Conservation (phyloP, 2,329 filamentous ascomycete genomes). For the Periconia macrospinosa region DNA sequence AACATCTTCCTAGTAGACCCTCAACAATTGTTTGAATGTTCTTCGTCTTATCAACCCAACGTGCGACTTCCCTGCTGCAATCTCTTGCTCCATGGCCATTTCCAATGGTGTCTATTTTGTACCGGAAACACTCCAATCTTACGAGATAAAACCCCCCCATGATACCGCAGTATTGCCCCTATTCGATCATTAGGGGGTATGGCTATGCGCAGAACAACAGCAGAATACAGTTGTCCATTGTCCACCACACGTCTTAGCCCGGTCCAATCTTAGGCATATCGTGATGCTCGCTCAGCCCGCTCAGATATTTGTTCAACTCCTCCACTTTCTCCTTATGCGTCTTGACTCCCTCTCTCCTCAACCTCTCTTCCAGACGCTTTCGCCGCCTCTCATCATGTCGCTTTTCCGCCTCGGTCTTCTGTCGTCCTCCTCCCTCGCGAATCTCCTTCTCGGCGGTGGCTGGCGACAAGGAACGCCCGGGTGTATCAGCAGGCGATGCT, state of each 20-base stretch:
- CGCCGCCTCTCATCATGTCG: constrained; percentile 78
- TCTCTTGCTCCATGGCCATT: neutral
- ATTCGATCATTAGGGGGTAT: too few relatives aligned
- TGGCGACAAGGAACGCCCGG: constrained; percentile 38
- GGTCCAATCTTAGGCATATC: constrained; percentile 73
- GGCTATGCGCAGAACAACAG: neutral
- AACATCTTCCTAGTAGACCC: too few relatives aligned
- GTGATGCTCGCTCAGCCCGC: constrained; percentile 91
- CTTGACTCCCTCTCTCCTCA: constrained; percentile 85
- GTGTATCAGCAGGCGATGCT: constrained; percentile 24
- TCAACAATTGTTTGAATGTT: neutral
- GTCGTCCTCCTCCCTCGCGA: constrained; percentile 22
- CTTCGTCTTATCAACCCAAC: neutral
- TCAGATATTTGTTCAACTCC: constrained; percentile 91
- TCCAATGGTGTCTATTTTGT: too few relatives aligned
- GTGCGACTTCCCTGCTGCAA: neutral
- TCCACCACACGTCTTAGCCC: constrained; percentile 48
- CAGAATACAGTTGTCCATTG: neutral
- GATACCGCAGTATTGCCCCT: too few relatives aligned
- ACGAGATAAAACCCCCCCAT: too few relatives aligned
- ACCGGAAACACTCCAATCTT: too few relatives aligned
- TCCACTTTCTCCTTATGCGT: constrained; percentile 97
- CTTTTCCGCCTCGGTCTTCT: constrained; percentile 83
- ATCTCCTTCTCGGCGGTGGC: constrained; percentile 29
- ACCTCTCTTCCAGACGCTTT: constrained; percentile 79